Conservation (phyloP, 495 filamentous ascomycete genomes). For the Penicillium fimorum region DNA sequence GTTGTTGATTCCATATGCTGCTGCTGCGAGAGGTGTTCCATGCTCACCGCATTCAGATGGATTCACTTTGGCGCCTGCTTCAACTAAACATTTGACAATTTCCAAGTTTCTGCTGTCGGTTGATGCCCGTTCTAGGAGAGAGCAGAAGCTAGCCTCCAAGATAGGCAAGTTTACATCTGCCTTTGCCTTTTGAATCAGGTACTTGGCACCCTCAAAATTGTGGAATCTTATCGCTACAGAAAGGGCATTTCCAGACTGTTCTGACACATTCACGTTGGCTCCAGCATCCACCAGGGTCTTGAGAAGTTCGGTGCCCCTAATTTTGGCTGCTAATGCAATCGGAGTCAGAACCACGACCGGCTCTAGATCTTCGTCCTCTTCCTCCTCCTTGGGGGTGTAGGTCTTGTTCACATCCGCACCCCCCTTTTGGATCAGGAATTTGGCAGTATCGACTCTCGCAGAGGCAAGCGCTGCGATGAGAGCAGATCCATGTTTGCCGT, state of each 20-base stretch:
- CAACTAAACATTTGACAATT: constrained; percentile 25
- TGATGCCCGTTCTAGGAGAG: neutral
- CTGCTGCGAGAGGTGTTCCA: neutral
- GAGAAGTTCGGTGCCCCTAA: neutral
- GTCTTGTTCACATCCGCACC: constrained; percentile 24
- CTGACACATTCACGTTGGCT: neutral
- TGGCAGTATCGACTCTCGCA: constrained; percentile 17
- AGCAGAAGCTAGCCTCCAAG: neutral
- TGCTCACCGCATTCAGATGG: neutral
- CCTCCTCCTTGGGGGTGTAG: neutral
- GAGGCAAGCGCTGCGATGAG: constrained; percentile 18
- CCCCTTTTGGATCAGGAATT: constrained; percentile 25
- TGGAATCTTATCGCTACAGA: neutral
- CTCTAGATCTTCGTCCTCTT: neutral
- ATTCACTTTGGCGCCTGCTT: constrained; percentile 26
- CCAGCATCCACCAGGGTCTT: neutral
- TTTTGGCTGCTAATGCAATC: neutral
- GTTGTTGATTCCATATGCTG: constrained; percentile 1
- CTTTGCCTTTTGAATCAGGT: neutral
- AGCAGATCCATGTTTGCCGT: constrained; percentile 15
- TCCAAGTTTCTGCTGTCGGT: constrained; percentile 12
- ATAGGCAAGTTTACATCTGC: neutral
- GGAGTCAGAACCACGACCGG: neutral
- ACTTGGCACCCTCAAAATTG: neutral
- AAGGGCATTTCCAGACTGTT: neutral